Base-by-base conservation (phyloP, 192 early-diverging fungal genomes). In the Martensiomyces pterosporus region DNA sequence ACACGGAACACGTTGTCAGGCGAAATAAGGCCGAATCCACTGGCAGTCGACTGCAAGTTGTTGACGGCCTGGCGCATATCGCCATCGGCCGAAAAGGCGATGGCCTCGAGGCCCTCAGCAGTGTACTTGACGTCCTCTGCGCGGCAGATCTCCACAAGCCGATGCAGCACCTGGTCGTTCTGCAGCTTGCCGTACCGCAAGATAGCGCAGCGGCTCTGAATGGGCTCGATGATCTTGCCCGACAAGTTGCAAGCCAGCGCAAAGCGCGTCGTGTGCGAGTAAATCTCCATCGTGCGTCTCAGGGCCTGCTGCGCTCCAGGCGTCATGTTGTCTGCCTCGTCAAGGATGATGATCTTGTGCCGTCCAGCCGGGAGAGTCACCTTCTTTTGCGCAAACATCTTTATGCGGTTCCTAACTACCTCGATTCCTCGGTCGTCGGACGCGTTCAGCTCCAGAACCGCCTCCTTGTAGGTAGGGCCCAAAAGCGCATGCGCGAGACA, bases 281-380 rank as follows among this genome's bases (percentile, higher is more conserved):
- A 99, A 34, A 97, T 87, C 64, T 99, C 96, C 94, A 99, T 99
- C 0, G 92, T 99, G 36, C 94, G 82, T 49, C 96, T 83, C 49
- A 99, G 80, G 24, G 96, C 96, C 64, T 99, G 94, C 59, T 99
- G 96, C 6, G 96, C 96, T 17, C 87, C 91, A 24, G 85, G 75
- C 9, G 94, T 97, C 96, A 99, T 97, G 64, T 90, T 94, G 64
- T 99, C 96, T n/a, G 93, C 96, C 76, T 99, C 96, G 64, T 99
- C 96, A 45, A 99, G 70, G 65, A 99, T 96, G 33, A 99, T 77
- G 54, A 92, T 80, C 67, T 92, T 92, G 64, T 89, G 86, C 34
- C 85, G 62, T 43, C 90, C 90, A 14, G 88, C 63, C 5, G 93
- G 90, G 32, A 99, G 68, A 1, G 92, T 97, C 13, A 99, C 92